phyloP scores from a whole-genome alignment of 768 basidiomycete genomes.

The Tricholoma bakamatsutake region DNA sequence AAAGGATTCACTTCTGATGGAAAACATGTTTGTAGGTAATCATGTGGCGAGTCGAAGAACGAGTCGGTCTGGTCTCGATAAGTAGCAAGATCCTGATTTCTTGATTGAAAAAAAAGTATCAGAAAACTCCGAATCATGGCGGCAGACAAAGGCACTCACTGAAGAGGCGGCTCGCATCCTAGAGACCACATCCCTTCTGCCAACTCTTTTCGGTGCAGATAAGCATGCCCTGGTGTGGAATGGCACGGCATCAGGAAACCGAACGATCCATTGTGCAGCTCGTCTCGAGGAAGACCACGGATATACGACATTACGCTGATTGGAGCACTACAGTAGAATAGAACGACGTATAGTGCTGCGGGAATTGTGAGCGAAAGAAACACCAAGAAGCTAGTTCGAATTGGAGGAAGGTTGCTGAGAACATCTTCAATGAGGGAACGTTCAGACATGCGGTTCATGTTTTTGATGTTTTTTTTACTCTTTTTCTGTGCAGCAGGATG shows the following conservation, averaged over 20 bases:
- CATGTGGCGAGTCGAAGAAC: slow-evolving; percentile 69
- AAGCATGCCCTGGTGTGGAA: slow-evolving; percentile 88
- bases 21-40: slow-evolving; percentile 64
- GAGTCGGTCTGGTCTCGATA: slow-evolving; percentile 80
- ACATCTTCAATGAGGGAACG: background rate
- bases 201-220: slow-evolving; percentile 70
- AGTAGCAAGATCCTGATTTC: slow-evolving; percentile 42
- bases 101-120: slow-evolving; percentile 18
- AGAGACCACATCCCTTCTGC: slow-evolving; percentile 73
- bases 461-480: slow-evolving; percentile 2
- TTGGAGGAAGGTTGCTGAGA: slow-evolving; percentile 20
- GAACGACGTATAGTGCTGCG: slow-evolving; percentile 59
- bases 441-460: background rate
- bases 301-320: slow-evolving; percentile 70
- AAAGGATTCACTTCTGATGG: slow-evolving; percentile 51
- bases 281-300: slow-evolving; percentile 41
- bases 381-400: slow-evolving; percentile 29
- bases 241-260: slow-evolving; percentile 96
- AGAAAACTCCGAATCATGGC: background rate
- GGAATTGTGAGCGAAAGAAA: slow-evolving; percentile 53
- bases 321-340: slow-evolving; percentile 77
- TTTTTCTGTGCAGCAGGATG: slow-evolving; percentile 1
- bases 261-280: slow-evolving; percentile 42
- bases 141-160: slow-evolving; percentile 41
- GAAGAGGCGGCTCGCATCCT: slow-evolving; percentile 88